These are phyloP conservation scores for Fusarium odoratissimum DNA, from an alignment of 2,329 filamentous ascomycete species.

Conservation along the genomic window DNA sequence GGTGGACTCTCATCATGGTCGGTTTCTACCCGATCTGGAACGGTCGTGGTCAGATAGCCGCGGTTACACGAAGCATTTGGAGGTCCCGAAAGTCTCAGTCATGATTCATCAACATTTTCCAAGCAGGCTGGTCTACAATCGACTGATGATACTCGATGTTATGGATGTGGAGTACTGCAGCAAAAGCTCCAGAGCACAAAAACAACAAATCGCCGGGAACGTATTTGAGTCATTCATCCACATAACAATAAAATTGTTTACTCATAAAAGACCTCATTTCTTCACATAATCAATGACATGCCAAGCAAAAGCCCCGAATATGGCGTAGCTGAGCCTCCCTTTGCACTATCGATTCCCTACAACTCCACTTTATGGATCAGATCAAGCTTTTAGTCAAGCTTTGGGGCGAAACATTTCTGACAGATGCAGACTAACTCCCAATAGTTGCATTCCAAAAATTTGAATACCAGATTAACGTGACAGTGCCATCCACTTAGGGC, in stretches of 20 bases:
- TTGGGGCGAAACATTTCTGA: neutral
- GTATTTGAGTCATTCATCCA: neutral
- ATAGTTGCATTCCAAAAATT: neutral
- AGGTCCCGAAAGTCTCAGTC: neutral
- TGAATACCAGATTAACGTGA: neutral
- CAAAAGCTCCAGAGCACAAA: accelerated
- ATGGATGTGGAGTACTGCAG: neutral
- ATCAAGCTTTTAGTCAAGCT: neutral
- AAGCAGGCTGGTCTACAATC: too few species aligned
- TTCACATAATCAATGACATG: neutral
- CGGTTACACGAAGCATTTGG: neutral
- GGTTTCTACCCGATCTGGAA: slow-evolving; percentile 1
- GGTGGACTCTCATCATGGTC: neutral
- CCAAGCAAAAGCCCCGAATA: neutral
- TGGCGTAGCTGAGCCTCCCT: neutral
- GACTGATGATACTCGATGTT: neutral
- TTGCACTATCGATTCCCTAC: neutral
- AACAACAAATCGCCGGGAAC: neutral
- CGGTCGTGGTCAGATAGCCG: neutral
- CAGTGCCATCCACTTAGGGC: neutral
- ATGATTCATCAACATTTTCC: neutral
- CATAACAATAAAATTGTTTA: neutral
- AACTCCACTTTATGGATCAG: neutral
- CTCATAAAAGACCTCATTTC: neutral
- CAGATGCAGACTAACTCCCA: neutral